Base-by-base conservation (phyloP, 73 alveolate genomes). In the Paramecium pentaurelia region DNA sequence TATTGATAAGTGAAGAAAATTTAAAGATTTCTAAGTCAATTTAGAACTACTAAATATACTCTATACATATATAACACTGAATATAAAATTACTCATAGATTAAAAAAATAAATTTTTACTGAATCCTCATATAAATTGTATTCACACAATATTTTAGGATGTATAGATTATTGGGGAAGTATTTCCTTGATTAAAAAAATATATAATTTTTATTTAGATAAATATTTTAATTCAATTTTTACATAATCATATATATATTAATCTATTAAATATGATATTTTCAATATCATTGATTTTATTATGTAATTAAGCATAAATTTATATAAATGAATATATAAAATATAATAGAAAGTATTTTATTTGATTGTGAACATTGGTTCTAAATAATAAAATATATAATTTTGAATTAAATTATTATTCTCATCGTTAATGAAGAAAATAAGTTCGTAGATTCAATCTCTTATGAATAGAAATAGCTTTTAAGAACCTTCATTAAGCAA, bases 391-490 rank as follows among this genome's bases (percentile, higher is more conserved):
- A 54, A 16, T 54, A 54, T 54, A 54, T 64, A 64, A 64, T 64
- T 22, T 64, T 64, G 84, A 64, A 64, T 64, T 32, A 64, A 64
- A 32, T 64, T 11, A 27, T 60, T 27, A 27, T 60, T 27, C 77
- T 40, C 77, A 60, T 60, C 77, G 77, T 60, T 60, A 60, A 60
- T 60, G 77, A 60, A 60, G 77, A 60, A 60, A 30, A 60, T 60
- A 22, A 60, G 77, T 28, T 60, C 34, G 25, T 12, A 60, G 77
- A 60, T 60, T 22, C 34, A 60, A 30, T 27, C 77, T 4, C 34
- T 60, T 22, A 30, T 60, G 36, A 60, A 60, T 30, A 60, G 77
- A 60, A 60, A 60, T 60, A 60, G 38, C 45, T 60, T 60, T 18
- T 60, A 60, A 60, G 77, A 60, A 60, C 38, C 77, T 27, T 30